Percentiles rank a stretch among this genome's conserved stretches.
phyloP scores from a whole-genome alignment of 2,329 filamentous ascomycete genomes.

The Ustulina deusta region DNA sequence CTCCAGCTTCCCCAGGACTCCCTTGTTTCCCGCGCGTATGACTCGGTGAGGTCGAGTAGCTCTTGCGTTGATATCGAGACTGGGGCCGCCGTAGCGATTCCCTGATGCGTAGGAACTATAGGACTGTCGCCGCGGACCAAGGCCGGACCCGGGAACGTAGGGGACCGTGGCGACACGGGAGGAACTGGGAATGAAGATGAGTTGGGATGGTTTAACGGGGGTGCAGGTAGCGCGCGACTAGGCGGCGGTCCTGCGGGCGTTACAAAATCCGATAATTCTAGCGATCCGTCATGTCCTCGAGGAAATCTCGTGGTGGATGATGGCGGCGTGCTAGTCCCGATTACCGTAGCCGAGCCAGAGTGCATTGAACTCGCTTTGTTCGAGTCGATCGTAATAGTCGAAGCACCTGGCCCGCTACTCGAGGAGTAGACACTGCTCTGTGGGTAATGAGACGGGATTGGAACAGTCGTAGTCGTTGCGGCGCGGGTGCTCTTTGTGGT shows the following conservation, averaged over 20 bases:
- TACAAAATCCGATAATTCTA: conserved; percentile 54
- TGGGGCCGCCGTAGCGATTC: conserved; percentile 20
- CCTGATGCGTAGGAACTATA: conserved; percentile 18
- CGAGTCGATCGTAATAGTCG: conserved; percentile 39
- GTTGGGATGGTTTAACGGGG: conserved; percentile 41
- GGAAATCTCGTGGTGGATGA: conserved; percentile 53
- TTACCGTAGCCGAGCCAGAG: conserved; percentile 34
- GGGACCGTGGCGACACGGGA: conserved; percentile 42
- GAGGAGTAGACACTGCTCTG: conserved; percentile 41
- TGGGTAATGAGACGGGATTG: conserved; percentile 26
- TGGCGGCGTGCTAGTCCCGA: conserved; percentile 43
- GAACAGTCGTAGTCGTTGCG: conserved; percentile 21
- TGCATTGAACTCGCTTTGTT: conserved; percentile 46
- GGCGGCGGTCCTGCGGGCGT: conserved; percentile 59
- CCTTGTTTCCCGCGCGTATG: conserved; percentile 48
- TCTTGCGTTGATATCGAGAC: conserved; percentile 46
- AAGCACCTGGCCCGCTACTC: conserved; percentile 31
- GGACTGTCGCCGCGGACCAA: conserved; percentile 24
- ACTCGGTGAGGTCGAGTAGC: conserved; percentile 50
- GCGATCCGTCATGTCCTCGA: conserved; percentile 52
- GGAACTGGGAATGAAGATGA: conserved; percentile 36
- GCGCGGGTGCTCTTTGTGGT: conserved; percentile 34
- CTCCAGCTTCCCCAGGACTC: conserved; percentile 55
- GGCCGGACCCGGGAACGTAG: conserved; percentile 42
- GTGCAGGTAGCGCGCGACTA: conserved; percentile 56